Evolutionary conservation across 108 stramenopile species (phyloP).

Genomic region (Cyclostephanos tholiformis): DNA sequence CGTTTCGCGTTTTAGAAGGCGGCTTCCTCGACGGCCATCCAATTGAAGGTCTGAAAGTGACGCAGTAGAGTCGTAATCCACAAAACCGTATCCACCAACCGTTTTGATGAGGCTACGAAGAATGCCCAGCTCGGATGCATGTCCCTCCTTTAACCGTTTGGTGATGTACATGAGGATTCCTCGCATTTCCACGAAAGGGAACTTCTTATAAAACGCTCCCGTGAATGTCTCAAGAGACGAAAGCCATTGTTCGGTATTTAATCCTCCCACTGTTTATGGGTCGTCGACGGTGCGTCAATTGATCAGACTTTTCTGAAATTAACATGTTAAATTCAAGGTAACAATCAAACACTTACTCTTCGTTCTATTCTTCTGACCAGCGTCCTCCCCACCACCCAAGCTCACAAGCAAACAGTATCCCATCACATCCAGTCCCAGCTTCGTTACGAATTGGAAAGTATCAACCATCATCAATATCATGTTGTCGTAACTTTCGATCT

Average conservation of each 20-base stretch:
- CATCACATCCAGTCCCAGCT: conserved; percentile 87
- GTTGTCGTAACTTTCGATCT: conserved; percentile 96
- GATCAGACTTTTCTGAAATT: conserved; percentile 6
- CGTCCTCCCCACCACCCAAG: conserved; percentile 59
- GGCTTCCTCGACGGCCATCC: conserved; percentile 74
- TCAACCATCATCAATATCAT: conserved; percentile 93
- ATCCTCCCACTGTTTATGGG: conserved; percentile 68
- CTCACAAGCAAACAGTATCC: conserved; percentile 77
- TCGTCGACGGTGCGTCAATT: neutral
- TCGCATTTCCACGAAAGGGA: conserved; percentile 77
- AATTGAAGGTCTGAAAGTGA: conserved; percentile 73
- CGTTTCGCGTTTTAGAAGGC: conserved; percentile 75
- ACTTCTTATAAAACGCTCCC: conserved; percentile 80
- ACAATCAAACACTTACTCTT: conserved; percentile 56
- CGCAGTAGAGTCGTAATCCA: conserved; percentile 80
- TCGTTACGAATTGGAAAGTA: conserved; percentile 75
- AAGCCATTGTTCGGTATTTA: conserved; percentile 90
- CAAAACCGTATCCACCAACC: conserved; percentile 80
- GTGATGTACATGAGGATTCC: conserved; percentile 75
- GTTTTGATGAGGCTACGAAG: conserved; percentile 78
- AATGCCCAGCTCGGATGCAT: conserved; percentile 81
- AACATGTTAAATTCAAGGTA: neutral
- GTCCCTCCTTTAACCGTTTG: conserved; percentile 59
- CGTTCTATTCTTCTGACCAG: conserved; percentile 56
- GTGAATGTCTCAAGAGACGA: conserved; percentile 81